A percentile compares a stretch with the other conserved stretches of the same genome.
phyloP scores from a whole-genome alignment of 768 basidiomycete genomes.

The Leccinum disarticulatum region DNA sequence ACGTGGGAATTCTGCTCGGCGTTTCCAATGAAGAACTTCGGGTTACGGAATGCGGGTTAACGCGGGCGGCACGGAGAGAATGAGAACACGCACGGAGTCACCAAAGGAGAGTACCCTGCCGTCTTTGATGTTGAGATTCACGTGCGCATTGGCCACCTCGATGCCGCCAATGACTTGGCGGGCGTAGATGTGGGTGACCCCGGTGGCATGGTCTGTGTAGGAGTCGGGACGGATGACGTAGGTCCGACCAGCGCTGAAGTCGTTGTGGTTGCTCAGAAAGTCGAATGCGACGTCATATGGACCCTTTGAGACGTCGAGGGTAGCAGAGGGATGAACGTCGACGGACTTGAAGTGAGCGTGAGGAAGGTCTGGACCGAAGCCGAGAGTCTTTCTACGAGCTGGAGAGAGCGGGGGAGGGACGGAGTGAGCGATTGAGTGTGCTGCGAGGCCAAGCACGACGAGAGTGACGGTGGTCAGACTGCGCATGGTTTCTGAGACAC shows the following conservation, averaged over 20 bases:
- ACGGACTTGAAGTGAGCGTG: constrained; percentile 67
- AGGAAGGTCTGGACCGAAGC: constrained; percentile 80
- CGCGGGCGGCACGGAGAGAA: constrained; percentile 1
- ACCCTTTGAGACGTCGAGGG: constrained; percentile 42
- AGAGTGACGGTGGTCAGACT: constrained; percentile 64
- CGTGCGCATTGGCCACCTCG: constrained; percentile 86
- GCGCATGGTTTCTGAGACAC: constrained; percentile 45
- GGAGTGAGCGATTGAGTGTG: constrained; percentile 50
- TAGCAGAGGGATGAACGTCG: constrained; percentile 35
- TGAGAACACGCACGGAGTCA: constrained; percentile 62
- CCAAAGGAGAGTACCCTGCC: constrained; percentile 85
- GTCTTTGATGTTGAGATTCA: constrained; percentile 90
- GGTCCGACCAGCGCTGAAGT: constrained; percentile 35
- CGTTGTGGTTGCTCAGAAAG: constrained; percentile 50
- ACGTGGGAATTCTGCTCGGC: constrained; percentile 30
- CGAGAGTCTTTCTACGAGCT: constrained; percentile 75
- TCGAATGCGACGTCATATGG: constrained; percentile 60
- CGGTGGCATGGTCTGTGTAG: constrained; percentile 82
- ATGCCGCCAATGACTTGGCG: constrained; percentile 83
- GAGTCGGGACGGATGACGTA: constrained; percentile 77
- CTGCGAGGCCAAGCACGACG: constrained; percentile 58
- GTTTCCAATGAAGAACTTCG: constrained; percentile 74
- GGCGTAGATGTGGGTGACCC: constrained; percentile 88
- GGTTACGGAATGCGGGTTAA: constrained; percentile 9
- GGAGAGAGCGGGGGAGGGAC: constrained; percentile 15